Base-by-base conservation (phyloP, 169 alveolate genomes). In the Ichthyophthirius multifiliis region DNA sequence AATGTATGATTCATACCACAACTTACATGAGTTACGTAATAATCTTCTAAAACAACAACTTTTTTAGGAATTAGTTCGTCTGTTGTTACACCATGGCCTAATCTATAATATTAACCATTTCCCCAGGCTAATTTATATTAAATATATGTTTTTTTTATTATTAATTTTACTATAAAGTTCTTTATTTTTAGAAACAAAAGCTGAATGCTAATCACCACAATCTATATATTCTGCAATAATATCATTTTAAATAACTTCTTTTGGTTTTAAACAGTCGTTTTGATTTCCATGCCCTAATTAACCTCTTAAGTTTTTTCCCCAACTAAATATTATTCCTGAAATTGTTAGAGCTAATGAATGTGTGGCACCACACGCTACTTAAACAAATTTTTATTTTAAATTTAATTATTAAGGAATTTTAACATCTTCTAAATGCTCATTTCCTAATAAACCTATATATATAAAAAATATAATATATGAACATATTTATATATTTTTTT, bases 271-370 rank as follows among this genome's bases (percentile, higher is more conserved):
- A 34, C 90, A 47, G 32, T 93, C 82, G 37, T 83, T 84, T 23
- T 89, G 75, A 83, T 90, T 89, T 18, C 94, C 94, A 0, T 83
- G 39, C 4, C 98, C 98, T 35, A 94, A 91, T 65, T 96, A 90
- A 4, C 98, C 97, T 83, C 92, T 90, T 47, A 81, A 85, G 87
- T 96, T 96, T 18, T 94, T 88, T 5, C 98, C 98, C 95, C 96
- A 96, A 18, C 92, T 85, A 76, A 74, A 94, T 7, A 94, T 80
- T 1, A 48, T 65, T 5, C 95, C 93, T 76, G 90, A 82, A 46
- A 88, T 93, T 18, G 96, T 84, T 27, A 94, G 82, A n/a, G 96
- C 97, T 47, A 94, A 81, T 27, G 95, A 86, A 83, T 94, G 98
- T 13, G 94, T 90, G 79, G 93, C 89, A 44, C 97, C 97, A 27